These are phyloP conservation scores for Ustilago trichophora DNA, from an alignment of 1,284 basidiomycete genomes.

Conservation along the genomic window DNA sequence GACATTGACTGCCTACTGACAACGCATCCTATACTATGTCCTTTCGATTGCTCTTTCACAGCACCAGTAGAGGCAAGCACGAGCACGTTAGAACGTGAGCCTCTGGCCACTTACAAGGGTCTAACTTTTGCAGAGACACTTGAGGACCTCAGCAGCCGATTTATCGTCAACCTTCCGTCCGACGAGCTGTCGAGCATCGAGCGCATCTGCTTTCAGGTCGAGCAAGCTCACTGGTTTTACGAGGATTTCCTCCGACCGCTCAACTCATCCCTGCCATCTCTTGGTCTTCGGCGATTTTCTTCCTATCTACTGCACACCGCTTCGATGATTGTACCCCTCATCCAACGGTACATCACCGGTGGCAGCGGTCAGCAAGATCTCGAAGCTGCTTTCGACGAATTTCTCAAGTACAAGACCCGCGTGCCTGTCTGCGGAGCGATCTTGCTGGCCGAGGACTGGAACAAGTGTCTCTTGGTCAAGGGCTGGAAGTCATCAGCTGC, in stretches of 20 bases:
- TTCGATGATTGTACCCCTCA: conserved; percentile 61
- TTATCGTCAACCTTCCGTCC: conserved; percentile 94
- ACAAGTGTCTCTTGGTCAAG: conserved; percentile 76
- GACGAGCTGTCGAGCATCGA: conserved; percentile 90
- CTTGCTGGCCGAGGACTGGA: conserved; percentile 87
- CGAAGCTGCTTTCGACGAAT: conserved; percentile 63
- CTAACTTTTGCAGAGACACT: conserved; percentile 64
- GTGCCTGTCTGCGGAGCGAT: conserved; percentile 99
- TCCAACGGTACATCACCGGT: conserved; percentile 60
- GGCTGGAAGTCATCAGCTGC: conserved; percentile 96
- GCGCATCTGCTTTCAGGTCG: conserved; percentile 97
- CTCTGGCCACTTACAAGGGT: conserved; percentile 41
- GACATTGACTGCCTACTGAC: no score
- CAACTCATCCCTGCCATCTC: conserved; percentile 85
- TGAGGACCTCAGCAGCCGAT: conserved; percentile 72
- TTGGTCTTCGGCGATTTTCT: conserved; percentile 85
- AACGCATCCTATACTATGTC: not conserved
- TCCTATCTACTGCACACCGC: conserved; percentile 75
- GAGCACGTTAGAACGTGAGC: conserved; percentile 32
- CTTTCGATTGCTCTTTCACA: not conserved
- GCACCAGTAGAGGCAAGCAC: conserved; percentile 33
- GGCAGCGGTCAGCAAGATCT: conserved; percentile 55
- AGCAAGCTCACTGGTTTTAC: conserved; percentile 99
- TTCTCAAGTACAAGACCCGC: conserved; percentile 84
- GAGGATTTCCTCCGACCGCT: conserved; percentile 92